Percentiles rank a stretch among this genome's conserved stretches.
phyloP scores from a whole-genome alignment of 1,284 basidiomycete genomes.

The Cryptococcus sp. region DNA sequence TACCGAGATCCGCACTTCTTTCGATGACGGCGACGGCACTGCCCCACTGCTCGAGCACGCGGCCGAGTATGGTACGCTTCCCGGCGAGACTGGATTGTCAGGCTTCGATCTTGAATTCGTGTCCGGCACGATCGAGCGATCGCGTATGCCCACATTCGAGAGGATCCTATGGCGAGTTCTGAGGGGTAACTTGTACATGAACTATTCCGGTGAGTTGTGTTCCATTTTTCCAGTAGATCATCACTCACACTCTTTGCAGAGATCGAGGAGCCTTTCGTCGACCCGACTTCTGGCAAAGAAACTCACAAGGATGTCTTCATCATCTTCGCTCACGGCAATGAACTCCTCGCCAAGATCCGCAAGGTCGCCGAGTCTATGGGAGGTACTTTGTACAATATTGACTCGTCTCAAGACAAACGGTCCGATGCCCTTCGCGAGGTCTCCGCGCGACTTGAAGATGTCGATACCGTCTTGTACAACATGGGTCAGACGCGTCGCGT shows the following conservation, averaged over 20 bases:
- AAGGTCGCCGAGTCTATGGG: constrained; percentile 99
- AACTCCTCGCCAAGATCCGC: constrained; percentile 92
- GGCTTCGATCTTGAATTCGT: constrained; percentile 88
- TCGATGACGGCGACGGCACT: constrained; percentile 76
- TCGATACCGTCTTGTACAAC: constrained; percentile 86
- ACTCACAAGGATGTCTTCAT: constrained; percentile 98
- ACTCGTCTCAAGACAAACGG: constrained; percentile 89
- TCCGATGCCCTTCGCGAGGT: constrained; percentile 88
- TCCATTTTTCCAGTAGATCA: not conserved
- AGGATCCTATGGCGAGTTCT: constrained; percentile 97
- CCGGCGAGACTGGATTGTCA: constrained; percentile 62
- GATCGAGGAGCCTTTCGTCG: constrained; percentile 89
- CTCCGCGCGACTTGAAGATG: constrained; percentile 84
- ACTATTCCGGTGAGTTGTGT: constrained; percentile 65
- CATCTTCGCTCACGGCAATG: constrained; percentile 96
- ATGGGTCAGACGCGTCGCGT: constrained; percentile 81
- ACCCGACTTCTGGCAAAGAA: constrained; percentile 76
- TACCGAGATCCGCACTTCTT: constrained; percentile 78
- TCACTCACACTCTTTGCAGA: constrained; percentile 55
- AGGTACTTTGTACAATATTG: constrained; percentile 93
- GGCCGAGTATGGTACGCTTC: constrained; percentile 59
- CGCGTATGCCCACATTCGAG: constrained; percentile 90
- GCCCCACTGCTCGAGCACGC: constrained; percentile 90
- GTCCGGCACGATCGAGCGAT: constrained; percentile 92
- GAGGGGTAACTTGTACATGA: constrained; percentile 99